A percentile compares a stretch with the other conserved stretches of the same genome.
Conservation (phyloP, 2,329 filamentous ascomycete species). For the Dothidotthia symphoricarpi region DNA sequence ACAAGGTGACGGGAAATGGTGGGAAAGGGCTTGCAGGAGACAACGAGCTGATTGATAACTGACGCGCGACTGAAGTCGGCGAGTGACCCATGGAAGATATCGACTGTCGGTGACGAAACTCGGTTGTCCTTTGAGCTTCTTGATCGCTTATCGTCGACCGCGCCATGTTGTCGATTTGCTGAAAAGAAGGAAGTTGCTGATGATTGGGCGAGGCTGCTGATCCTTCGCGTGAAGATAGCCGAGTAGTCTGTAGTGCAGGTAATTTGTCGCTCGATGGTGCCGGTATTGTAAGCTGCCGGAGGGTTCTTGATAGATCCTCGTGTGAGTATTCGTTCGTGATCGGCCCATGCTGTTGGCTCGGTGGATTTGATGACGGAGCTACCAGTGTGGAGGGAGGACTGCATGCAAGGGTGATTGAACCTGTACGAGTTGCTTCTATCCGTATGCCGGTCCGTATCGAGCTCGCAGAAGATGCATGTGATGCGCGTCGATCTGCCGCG, state of each 20-base stretch:
- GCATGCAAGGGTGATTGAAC: neutral
- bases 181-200: conserved; percentile 35
- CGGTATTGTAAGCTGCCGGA: conserved; percentile 36
- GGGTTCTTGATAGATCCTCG: conserved; percentile 28
- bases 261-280: conserved; percentile 33
- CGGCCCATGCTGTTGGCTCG: conserved; percentile 19
- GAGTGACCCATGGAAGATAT: conserved; percentile 39
- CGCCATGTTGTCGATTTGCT: conserved; percentile 36
- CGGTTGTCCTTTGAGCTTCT: conserved; percentile 27
- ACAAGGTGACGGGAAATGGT: conserved; percentile 28
- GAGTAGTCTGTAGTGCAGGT: conserved; percentile 36
- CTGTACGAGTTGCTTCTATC: no score
- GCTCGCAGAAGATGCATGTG: conserved; percentile 7
- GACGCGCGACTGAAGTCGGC: conserved; percentile 34
- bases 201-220: conserved; percentile 30
- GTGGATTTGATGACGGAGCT: conserved; percentile 9
- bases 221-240: conserved; percentile 31
- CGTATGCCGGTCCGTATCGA: conserved; percentile 5
- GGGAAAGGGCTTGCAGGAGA: conserved; percentile 36
- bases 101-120: conserved; percentile 36
- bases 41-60: conserved; percentile 35
- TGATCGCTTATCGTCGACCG: conserved; percentile 35
- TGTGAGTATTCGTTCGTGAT: conserved; percentile 21
- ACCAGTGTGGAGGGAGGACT: conserved; percentile 8
- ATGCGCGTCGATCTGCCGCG: conserved; percentile 6